These are phyloP conservation scores for Sonneratia alba DNA, from an alignment of 345 rosid genomes.

Conservation along the genomic window DNA sequence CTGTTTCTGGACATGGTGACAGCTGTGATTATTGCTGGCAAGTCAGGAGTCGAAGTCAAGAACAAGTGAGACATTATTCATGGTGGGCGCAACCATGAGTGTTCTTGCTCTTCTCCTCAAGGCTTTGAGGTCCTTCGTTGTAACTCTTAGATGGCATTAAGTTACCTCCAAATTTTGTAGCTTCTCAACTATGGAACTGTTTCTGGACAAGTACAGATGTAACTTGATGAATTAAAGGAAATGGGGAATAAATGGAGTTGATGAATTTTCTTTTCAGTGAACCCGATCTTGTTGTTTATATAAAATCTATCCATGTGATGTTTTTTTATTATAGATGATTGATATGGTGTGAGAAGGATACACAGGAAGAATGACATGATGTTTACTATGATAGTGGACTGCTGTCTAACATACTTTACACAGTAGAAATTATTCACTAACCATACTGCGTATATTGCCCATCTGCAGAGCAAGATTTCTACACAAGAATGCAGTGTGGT, in stretches of 20 bases:
- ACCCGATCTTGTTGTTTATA: background rate
- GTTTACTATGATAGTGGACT: background rate
- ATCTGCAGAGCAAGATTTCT: background rate
- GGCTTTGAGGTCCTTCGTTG: background rate
- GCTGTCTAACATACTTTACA: background rate
- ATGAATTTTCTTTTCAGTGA: background rate
- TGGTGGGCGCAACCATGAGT: background rate
- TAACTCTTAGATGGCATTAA: background rate
- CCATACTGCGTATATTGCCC: background rate
- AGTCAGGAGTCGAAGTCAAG: slow-evolving; percentile 64
- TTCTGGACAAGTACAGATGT: background rate
- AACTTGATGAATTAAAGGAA: background rate
- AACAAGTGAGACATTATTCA: slow-evolving; percentile 42
- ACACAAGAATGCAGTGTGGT: background rate
- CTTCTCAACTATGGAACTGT: background rate
- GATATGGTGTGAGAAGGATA: background rate
- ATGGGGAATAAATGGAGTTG: background rate
- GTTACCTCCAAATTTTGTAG: background rate
- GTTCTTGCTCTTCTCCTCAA: slow-evolving; percentile 3
- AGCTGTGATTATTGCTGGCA: slow-evolving; percentile 80
- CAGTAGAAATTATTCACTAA: background rate
- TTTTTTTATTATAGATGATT: background rate
- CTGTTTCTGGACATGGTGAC: slow-evolving; percentile 92
- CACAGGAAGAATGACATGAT: background rate
- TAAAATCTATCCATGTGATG: background rate